Percentiles rank a stretch among this genome's conserved stretches.
Evolutionary conservation across 2,329 filamentous ascomycete genomes (phyloP).

Genomic region (Chaetothyriales sp.): DNA sequence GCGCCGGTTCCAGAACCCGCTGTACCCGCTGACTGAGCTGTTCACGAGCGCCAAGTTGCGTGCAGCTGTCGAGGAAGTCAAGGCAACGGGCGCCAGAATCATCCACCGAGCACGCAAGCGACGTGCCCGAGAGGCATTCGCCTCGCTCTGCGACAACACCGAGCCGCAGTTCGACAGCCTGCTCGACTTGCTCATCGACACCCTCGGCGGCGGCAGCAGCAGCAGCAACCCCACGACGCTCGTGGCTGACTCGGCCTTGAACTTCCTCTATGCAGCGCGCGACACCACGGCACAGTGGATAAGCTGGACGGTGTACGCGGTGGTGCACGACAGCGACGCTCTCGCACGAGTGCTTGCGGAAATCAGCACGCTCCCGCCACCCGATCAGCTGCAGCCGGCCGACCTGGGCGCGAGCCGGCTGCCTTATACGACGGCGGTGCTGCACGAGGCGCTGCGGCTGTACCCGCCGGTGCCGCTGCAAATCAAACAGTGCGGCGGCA

Average conservation of each 20-base stretch:
- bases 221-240: slow-evolving; percentile 34
- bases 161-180: slow-evolving; percentile 36
- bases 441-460: slow-evolving; percentile 47
- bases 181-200: slow-evolving; percentile 47
- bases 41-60: slow-evolving; percentile 38
- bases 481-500: slow-evolving; percentile 38
- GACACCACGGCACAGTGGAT: slow-evolving; percentile 53
- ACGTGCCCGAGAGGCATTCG: slow-evolving; percentile 14
- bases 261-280: slow-evolving; percentile 51
- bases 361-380: slow-evolving; percentile 10
- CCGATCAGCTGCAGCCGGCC: slow-evolving; percentile 19
- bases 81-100: slow-evolving; percentile 43
- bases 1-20: slow-evolving; percentile 51
- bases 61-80: slow-evolving; percentile 37
- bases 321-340: slow-evolving; percentile 38
- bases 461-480: slow-evolving; percentile 55
- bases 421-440: slow-evolving; percentile 48
- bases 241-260: slow-evolving; percentile 51
- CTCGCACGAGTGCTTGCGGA: slow-evolving; percentile 9
- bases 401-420: slow-evolving; percentile 24
- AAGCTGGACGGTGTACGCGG: slow-evolving; percentile 50
- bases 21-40: slow-evolving; percentile 47
- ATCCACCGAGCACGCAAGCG: slow-evolving; percentile 40
- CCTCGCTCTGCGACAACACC: slow-evolving; percentile 9
- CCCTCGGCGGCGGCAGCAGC: slow-evolving; percentile 24